phyloP scores from a whole-genome alignment of 139 green algal genomes.

The Chlamydomonas urium region DNA sequence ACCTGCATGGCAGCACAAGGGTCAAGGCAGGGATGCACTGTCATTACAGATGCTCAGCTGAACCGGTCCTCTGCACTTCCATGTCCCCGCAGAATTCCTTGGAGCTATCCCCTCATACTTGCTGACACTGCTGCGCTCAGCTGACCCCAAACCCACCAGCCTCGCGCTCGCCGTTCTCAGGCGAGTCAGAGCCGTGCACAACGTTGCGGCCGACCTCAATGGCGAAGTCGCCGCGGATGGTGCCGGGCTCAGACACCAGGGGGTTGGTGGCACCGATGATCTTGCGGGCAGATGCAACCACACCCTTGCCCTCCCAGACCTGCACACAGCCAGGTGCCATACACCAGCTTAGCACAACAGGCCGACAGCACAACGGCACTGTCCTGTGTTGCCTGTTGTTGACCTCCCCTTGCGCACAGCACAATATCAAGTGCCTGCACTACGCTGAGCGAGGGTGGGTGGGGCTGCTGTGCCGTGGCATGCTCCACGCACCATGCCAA shows the following conservation, averaged over 20 bases:
- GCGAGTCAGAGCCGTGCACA: conserved; percentile 86
- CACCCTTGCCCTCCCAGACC: conserved; percentile 93
- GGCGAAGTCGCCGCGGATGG: conserved; percentile 85
- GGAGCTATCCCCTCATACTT: background rate
- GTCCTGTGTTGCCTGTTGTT: too few relatives aligned
- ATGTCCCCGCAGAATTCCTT: background rate
- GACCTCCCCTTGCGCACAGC: too few relatives aligned
- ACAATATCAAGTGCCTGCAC: too few relatives aligned
- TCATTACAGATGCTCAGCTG: background rate
- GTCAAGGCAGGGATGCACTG: conserved; percentile 1
- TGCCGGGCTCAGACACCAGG: conserved; percentile 85
- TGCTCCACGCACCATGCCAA: conserved; percentile 94
- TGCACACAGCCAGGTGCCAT: conserved; percentile 20
- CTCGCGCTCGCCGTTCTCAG: conserved; percentile 90
- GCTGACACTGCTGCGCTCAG: conserved; percentile 1
- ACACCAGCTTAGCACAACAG: background rate
- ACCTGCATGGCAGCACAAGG: conserved; percentile 33
- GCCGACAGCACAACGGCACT: background rate
- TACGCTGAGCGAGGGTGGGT: too few relatives aligned
- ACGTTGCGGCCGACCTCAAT: conserved; percentile 92
- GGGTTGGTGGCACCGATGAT: conserved; percentile 96
- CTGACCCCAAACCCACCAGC: conserved; percentile 49
- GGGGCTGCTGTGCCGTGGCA: too few relatives aligned
- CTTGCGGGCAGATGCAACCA: conserved; percentile 87
- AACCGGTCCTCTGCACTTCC: background rate